These are phyloP conservation scores for Fraxinus cuspidata DNA, from an alignment of 257 asterid species.

Conservation along the genomic window DNA sequence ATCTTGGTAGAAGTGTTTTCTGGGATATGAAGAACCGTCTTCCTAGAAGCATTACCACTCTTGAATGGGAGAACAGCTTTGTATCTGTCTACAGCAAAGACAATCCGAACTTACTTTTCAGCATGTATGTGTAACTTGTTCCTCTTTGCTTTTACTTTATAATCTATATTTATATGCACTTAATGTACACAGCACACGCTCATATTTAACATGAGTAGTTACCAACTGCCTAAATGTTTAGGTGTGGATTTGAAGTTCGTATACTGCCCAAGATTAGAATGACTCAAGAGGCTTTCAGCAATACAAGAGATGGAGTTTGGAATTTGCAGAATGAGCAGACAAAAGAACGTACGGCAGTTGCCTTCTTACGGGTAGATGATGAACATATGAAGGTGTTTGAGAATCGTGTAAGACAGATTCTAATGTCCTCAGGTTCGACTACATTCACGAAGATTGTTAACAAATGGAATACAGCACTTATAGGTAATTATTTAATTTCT, in stretches of 20 bases:
- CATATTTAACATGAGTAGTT: too few relatives aligned
- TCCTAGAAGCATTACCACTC: constrained; percentile 93
- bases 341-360: constrained; percentile 94
- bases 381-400: constrained; percentile 99
- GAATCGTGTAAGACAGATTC: constrained; percentile 95
- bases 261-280: constrained; percentile 92
- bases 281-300: constrained; percentile 99
- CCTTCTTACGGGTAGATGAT: constrained; percentile 95
- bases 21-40: constrained; percentile 99
- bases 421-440: constrained; percentile 99
- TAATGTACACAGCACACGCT: too few relatives aligned
- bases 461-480: constrained; percentile 99
- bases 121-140: constrained; percentile 66
- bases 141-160: background rate
- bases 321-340: constrained; percentile 97
- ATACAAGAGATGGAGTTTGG: constrained; percentile 97
- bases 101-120: constrained; percentile 92
- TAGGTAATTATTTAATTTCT: constrained; percentile 49
- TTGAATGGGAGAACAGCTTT: constrained; percentile 98
- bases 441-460: constrained; percentile 98
- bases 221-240: too few relatives aligned
- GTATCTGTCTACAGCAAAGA: constrained; percentile 99
- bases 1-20: constrained; percentile 97
- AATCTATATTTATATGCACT: too few relatives aligned
- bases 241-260: constrained; percentile 98